Evolutionary conservation across 257 asterid species (phyloP).

Genomic region (Solanum virginianum): DNA sequence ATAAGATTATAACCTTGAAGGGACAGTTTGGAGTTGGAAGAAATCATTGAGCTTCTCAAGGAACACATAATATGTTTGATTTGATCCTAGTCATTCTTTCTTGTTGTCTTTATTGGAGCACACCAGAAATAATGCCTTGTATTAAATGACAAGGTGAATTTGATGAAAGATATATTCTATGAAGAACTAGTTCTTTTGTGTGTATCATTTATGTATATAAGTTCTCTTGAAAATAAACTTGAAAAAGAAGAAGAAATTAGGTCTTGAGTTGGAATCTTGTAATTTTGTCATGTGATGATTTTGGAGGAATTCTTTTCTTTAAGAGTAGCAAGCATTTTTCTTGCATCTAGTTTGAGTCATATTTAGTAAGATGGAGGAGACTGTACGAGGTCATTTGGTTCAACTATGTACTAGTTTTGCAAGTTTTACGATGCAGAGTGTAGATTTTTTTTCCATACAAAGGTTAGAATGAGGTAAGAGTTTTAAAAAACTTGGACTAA

Average conservation of each 20-base stretch:
- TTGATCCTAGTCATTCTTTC: background rate
- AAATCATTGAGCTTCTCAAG: background rate
- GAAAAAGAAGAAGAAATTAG: background rate
- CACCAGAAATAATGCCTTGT: background rate
- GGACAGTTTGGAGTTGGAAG: background rate
- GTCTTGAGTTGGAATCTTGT: background rate
- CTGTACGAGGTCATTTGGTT: background rate
- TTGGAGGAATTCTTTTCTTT: background rate
- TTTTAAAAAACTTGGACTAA: background rate
- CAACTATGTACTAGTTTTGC: background rate
- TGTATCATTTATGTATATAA: background rate
- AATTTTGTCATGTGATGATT: background rate
- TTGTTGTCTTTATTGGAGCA: background rate
- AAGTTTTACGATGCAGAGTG: background rate
- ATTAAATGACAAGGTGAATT: background rate
- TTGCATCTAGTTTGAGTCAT: background rate
- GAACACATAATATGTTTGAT: background rate
- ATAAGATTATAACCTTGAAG: background rate
- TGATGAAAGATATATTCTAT: background rate
- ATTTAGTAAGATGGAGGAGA: background rate
- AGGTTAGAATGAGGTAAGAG: background rate
- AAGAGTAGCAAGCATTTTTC: background rate
- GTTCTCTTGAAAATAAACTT: background rate
- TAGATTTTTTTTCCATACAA: background rate
- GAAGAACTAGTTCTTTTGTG: background rate